Evolutionary conservation across 2,329 filamentous ascomycete species (phyloP), one percentile per base, ranked within the genome.

Genomic region (Endoconidiophora polonica): DNA sequence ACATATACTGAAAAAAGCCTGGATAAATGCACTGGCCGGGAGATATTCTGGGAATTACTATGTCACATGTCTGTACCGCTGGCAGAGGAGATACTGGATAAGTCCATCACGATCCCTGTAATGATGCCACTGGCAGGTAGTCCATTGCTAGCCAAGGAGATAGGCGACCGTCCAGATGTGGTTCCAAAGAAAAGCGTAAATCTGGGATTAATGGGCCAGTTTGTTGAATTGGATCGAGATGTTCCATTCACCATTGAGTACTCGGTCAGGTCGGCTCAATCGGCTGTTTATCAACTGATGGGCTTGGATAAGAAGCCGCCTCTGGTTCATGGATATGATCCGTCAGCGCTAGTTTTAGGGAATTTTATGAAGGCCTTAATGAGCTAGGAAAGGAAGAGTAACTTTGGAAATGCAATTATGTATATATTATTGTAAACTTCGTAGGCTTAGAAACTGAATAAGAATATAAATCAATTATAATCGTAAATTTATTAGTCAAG

Each of bases 71-170:
- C 45, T 9, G 62, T 63, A 0, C 33, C 44, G 12, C 63, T 63
- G 1, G 16, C 48, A 1, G 45, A 44, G 2, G 52, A 56, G 1
- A 58, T 62, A 9, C 51, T 57, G 2, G 58, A 43, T 4, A 48
- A 53, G 12, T 47, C 52, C 16, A 48, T 56, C 7, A 56, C 54
- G 22, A 50, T 56, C 9, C 67, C 66, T 2, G 61, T 60, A 47
- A 59, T 66, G 54, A 63, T 67, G 61, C 66, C 67, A 20, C 63
- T 64, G 36, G 61, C 63, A 52, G 65, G 64, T 3, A 57, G 62
- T 4, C 59, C 62, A 36, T 62, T 68, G 50, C 55, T 68, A 39
- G 58, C 62, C 2, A 60, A 65, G 10, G 55, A 59, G 5, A 26
- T 49, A 1, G 60, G 59, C 3, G 65, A 68, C 56, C 61, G 67